A percentile compares a stretch with the other conserved stretches of the same genome.
These are phyloP conservation scores for Knufia fluminis DNA, from an alignment of 2,329 filamentous ascomycete species.

Conservation along the genomic window DNA sequence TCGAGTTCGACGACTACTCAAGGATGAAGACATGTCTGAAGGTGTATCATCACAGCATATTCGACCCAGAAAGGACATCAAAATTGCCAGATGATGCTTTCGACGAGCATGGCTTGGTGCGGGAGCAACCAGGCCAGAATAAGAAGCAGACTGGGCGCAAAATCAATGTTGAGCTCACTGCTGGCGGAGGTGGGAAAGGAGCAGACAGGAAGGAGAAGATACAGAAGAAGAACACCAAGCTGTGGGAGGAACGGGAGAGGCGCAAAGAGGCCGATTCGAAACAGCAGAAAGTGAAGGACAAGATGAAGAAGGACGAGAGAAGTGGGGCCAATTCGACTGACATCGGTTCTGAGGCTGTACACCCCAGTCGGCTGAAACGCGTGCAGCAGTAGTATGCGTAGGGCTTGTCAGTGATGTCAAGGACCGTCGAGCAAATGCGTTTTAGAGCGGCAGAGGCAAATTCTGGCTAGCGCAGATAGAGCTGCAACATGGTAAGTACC, in stretches of 20 bases:
- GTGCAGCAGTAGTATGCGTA: background rate
- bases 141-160: slow-evolving; percentile 44
- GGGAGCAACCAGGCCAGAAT: background rate
- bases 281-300: slow-evolving; percentile 33
- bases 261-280: slow-evolving; percentile 41
- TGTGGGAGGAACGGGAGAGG: slow-evolving; percentile 58
- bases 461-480: no score
- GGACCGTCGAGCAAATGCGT: no score
- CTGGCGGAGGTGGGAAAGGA: slow-evolving; percentile 73
- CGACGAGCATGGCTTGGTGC: slow-evolving; percentile 7
- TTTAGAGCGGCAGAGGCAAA: no score
- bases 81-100: slow-evolving; percentile 6
- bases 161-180: slow-evolving; percentile 91
- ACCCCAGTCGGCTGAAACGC: slow-evolving; percentile 29
- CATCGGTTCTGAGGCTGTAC: slow-evolving; percentile 31
- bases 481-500: no score
- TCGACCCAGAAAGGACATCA: slow-evolving; percentile 46
- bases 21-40: slow-evolving; percentile 89
- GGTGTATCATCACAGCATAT: slow-evolving; percentile 77
- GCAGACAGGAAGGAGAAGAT: slow-evolving; percentile 69
- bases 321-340: slow-evolving; percentile 4
- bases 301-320: slow-evolving; percentile 28
- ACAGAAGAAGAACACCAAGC: slow-evolving; percentile 72
- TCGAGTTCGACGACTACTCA: slow-evolving; percentile 80
- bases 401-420: no score